A percentile compares a stretch with the other conserved stretches of the same genome.
phyloP scores from a whole-genome alignment of 345 rosid species.

The Garcia nutans region DNA sequence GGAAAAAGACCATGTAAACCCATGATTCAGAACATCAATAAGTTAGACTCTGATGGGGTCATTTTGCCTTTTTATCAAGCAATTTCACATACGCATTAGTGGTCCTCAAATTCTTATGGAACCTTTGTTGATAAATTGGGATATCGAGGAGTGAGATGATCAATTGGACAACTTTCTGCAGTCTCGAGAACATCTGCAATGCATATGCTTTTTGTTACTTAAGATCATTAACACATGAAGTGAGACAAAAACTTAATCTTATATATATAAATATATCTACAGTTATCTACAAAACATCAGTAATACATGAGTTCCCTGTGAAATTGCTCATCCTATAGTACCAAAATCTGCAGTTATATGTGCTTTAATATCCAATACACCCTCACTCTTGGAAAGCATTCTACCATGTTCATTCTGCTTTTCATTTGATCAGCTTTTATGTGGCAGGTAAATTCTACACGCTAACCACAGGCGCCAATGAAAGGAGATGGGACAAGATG shows the following conservation, averaged over 20 bases:
- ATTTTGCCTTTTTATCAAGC: not conserved
- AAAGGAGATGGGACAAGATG: conserved; percentile 93
- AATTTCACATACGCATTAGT: not conserved
- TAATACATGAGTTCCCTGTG: not conserved
- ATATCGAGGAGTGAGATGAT: not conserved
- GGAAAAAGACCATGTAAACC: not conserved
- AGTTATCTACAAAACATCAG: not conserved
- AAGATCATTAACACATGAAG: not conserved
- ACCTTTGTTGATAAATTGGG: conserved; percentile 3
- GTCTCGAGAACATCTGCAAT: not conserved
- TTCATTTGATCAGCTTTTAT: conserved; percentile 3
- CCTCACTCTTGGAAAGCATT: not conserved
- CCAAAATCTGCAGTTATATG: not conserved
- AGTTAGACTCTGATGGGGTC: not conserved
- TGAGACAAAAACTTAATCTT: not conserved
- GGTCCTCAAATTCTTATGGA: not conserved
- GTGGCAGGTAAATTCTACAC: conserved; percentile 78
- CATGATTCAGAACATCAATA: not conserved
- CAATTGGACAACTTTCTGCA: not conserved
- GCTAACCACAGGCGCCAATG: conserved; percentile 81
- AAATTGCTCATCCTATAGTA: not conserved
- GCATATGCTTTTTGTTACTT: not conserved
- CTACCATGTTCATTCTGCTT: not conserved
- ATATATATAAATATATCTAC: not conserved
- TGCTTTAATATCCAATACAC: not conserved